Evolutionary conservation across 768 basidiomycete genomes (phyloP), one percentile per base, ranked within the genome.

Genomic region (Mycena kentingensis): DNA sequence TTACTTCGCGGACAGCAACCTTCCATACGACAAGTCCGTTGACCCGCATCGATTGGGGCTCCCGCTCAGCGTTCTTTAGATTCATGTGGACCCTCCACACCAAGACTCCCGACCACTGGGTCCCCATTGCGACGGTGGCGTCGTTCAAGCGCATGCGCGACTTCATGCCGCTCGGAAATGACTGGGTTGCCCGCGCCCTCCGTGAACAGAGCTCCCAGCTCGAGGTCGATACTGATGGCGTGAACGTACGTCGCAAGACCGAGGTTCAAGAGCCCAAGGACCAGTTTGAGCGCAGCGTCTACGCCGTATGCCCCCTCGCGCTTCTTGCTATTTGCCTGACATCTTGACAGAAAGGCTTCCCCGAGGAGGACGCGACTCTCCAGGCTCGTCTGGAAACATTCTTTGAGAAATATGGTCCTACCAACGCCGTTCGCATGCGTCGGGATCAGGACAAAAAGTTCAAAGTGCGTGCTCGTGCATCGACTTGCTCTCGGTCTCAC

Each of bases 71-170:
- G 35, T 18, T 27, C 29, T 44, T 6, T 52, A 93, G 92, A 73
- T 97, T 94, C 77, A 93, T 97, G 90, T 98, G 93, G 93, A 84
- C 88, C 3, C 73, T 95, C 41, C 85, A 96, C 67, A 82, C 84
- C 22, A 85, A 87, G 57, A 86, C 85, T 57, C 75, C 81, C 2
- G 86, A 90, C 35, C 92, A 97, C 63, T 98, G 93, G 93, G 82
- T 98, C 5, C 85, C 94, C 2, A 79, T 98, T 65, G 73, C 85
- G 48, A 91, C 87, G 2, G 83, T 98, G 51, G 79, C 88, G 5
- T 94, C 92, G 6, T 98, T 98, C 84, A 95, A 95, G 70, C 89
- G 94, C 55, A 98, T 98, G 95, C 77, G 82, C 34, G 88, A 90
- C 25, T 89, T 80, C 64, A 69, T 72, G 37, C 44, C 77, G 3